phyloP scores from a whole-genome alignment of 306 rosid genomes.

The Medicago truncatula region DNA sequence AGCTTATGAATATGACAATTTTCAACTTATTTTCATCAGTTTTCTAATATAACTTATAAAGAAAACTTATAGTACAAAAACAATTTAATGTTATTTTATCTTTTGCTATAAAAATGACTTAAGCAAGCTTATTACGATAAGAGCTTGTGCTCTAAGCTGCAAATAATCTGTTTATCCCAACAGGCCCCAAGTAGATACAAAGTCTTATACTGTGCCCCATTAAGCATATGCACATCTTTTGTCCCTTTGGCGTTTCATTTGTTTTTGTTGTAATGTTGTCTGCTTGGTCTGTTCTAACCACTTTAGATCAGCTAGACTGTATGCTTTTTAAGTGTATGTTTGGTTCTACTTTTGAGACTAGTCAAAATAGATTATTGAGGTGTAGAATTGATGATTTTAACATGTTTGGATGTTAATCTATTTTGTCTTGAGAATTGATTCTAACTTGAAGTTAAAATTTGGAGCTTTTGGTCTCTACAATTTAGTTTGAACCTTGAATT shows the following conservation, averaged over 20 bases:
- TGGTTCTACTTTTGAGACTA: not conserved
- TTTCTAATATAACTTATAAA: too few species aligned
- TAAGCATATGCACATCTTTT: not conserved
- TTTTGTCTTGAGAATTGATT: not conserved
- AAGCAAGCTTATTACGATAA: too few species aligned
- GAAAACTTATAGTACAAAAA: not conserved
- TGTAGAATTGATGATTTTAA: not conserved
- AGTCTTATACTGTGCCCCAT: not conserved
- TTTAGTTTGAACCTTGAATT: not conserved
- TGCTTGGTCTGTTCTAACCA: conserved; percentile 1
- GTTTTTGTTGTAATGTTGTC: conserved; percentile 17
- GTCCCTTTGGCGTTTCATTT: not conserved
- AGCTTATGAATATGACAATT: too few species aligned
- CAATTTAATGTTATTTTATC: too few species aligned
- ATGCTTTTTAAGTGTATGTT: not conserved
- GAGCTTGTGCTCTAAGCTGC: too few species aligned
- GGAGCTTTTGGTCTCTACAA: not conserved
- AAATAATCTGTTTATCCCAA: too few species aligned
- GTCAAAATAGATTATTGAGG: not conserved
- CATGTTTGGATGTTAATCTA: not conserved
- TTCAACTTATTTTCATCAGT: too few species aligned
- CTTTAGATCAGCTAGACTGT: conserved; percentile 6
- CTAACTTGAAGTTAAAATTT: not conserved
- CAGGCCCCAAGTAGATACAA: too few species aligned
- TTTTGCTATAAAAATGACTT: too few species aligned